Percentiles rank a stretch among this genome's conserved stretches.
Evolutionary conservation across 2,329 filamentous ascomycete genomes (phyloP).

Genomic region (Paracorniculantispora psalliotae): DNA sequence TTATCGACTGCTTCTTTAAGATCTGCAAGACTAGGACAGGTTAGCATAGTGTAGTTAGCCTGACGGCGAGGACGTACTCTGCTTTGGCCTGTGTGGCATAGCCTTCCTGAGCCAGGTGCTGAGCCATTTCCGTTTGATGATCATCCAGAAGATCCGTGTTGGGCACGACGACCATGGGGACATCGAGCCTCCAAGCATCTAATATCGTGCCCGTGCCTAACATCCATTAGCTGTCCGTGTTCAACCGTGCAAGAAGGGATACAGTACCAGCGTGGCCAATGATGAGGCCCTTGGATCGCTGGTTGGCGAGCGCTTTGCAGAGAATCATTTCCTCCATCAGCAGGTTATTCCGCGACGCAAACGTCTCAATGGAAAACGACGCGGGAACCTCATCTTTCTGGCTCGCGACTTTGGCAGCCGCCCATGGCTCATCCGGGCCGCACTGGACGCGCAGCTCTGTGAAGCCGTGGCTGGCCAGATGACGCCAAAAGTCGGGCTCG

Average conservation of each 20-base stretch:
- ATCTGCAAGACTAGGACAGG: slow-evolving; percentile 22
- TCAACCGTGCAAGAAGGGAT: too few relatives aligned
- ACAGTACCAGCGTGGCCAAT: slow-evolving; percentile 81
- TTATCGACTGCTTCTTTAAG: slow-evolving; percentile 34
- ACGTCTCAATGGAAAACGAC: slow-evolving; percentile 25
- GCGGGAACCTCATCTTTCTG: slow-evolving; percentile 22
- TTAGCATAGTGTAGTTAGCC: not conserved
- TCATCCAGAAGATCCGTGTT: slow-evolving; percentile 81
- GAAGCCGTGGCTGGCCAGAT: slow-evolving; percentile 57
- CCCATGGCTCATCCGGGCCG: slow-evolving; percentile 56
- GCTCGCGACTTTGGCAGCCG: slow-evolving; percentile 20
- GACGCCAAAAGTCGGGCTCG: slow-evolving; percentile 54
- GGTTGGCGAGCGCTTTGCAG: slow-evolving; percentile 43
- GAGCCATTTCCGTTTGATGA: slow-evolving; percentile 83
- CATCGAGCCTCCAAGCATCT: slow-evolving; percentile 67
- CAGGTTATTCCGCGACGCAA: slow-evolving; percentile 30
- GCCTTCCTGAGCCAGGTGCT: slow-evolving; percentile 65
- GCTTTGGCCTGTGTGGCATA: slow-evolving; percentile 71
- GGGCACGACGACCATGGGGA: slow-evolving; percentile 83
- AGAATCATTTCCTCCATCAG: slow-evolving; percentile 46
- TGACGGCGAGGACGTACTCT: slow-evolving; percentile 43
- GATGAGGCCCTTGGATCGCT: slow-evolving; percentile 61
- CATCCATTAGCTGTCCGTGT: not conserved
- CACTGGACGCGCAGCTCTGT: slow-evolving; percentile 75
- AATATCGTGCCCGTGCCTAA: slow-evolving; percentile 85